These are phyloP conservation scores for Trematosphaeria pertusa DNA, from an alignment of 2,329 filamentous ascomycete genomes.

Conservation along the genomic window DNA sequence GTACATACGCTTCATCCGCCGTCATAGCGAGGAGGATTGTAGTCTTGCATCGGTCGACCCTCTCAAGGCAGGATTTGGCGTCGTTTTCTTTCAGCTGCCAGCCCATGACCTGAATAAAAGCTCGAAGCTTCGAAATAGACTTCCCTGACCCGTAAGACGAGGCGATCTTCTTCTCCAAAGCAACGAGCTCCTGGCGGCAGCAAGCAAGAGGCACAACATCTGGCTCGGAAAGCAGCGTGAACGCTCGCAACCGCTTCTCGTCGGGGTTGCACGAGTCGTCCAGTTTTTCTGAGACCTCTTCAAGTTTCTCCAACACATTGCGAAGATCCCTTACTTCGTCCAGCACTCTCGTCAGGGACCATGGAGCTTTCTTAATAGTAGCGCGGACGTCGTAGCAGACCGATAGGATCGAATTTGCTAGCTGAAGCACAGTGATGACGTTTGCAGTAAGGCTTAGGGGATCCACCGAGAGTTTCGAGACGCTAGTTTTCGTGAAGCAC, in stretches of 20 bases:
- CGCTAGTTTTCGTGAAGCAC: too few relatives aligned
- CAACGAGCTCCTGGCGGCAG: not conserved
- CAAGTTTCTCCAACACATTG: constrained; percentile 5
- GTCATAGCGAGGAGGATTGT: constrained; percentile 1
- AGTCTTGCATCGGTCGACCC: constrained; percentile 4
- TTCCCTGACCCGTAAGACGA: not conserved
- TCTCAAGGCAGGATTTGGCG: constrained; percentile 2
- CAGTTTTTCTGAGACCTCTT: not conserved
- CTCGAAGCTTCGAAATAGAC: not conserved
- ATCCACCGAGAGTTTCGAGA: too few relatives aligned
- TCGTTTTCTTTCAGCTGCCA: constrained; percentile 10
- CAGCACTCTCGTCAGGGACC: constrained; percentile 5
- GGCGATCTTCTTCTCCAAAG: constrained; percentile 1
- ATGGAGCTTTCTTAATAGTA: constrained; percentile 2
- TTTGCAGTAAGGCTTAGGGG: constrained; percentile 6
- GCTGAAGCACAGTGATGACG: constrained; percentile 6
- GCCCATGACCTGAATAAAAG: constrained; percentile 2
- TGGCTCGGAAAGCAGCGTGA: not conserved
- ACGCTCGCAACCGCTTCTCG: not conserved
- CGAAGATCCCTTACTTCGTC: constrained; percentile 8
- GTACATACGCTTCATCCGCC: constrained; percentile 3
- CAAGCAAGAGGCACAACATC: not conserved
- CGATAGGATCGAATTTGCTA: constrained; percentile 4
- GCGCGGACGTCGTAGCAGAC: constrained; percentile 10
- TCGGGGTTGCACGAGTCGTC: not conserved